phyloP scores from a whole-genome alignment of 1,139 yeast genomes.

The Yamadazyma blattariae region DNA sequence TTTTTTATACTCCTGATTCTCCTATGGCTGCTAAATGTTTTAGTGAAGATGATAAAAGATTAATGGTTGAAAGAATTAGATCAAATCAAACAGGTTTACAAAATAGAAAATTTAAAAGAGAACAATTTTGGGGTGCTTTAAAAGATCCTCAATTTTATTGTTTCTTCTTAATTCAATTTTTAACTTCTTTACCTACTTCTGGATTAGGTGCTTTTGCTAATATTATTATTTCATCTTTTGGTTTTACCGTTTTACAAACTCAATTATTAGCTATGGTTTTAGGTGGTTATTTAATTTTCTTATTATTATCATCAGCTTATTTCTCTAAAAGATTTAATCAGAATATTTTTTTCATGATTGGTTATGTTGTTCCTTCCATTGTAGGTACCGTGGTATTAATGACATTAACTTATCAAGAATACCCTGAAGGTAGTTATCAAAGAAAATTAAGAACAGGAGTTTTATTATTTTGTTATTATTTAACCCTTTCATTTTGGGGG shows the following conservation, averaged over 20 bases:
- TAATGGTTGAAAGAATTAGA: slow-evolving; percentile 30
- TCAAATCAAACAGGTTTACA: slow-evolving; percentile 34
- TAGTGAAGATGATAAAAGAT: slow-evolving; percentile 24
- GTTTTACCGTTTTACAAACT: slow-evolving; percentile 29
- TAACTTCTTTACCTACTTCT: slow-evolving; percentile 39
- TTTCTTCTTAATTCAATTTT: slow-evolving; percentile 30
- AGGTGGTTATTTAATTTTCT: slow-evolving; percentile 34
- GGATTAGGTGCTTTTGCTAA: slow-evolving; percentile 41
- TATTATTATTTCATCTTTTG: slow-evolving; percentile 36
- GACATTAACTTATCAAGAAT: slow-evolving; percentile 22
- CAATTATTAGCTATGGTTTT: slow-evolving; percentile 40
- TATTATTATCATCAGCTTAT: slow-evolving; percentile 30
- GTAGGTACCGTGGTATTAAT: slow-evolving; percentile 35
- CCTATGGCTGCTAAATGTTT: slow-evolving; percentile 31
- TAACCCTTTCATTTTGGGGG: slow-evolving; percentile 30
- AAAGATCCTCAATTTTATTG: slow-evolving; percentile 38
- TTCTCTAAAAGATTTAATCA: slow-evolving; percentile 24
- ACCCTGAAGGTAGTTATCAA: slow-evolving; percentile 18
- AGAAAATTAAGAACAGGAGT: slow-evolving; percentile 15
- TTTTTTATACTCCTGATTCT: slow-evolving; percentile 30
- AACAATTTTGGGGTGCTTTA: slow-evolving; percentile 27
- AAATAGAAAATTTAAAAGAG: slow-evolving; percentile 23
- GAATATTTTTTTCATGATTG: slow-evolving; percentile 21
- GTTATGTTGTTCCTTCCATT: slow-evolving; percentile 31
- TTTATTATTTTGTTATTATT: slow-evolving; percentile 24